A percentile compares a stretch with the other conserved stretches of the same genome.
Conservation (phyloP, 768 basidiomycete species). For the Pleurotus citrinopileatus region DNA sequence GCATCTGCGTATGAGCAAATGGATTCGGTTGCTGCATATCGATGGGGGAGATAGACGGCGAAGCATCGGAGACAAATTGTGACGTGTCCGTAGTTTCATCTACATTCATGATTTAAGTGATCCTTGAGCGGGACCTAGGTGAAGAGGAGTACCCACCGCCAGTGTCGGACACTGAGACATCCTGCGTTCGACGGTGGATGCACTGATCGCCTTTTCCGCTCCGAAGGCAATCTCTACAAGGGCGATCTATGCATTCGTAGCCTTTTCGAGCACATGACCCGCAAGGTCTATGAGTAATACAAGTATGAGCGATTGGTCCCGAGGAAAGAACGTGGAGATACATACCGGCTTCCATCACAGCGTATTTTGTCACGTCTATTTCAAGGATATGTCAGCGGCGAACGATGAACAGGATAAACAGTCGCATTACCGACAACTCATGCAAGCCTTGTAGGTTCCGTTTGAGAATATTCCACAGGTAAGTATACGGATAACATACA, state of each 20-base stretch:
- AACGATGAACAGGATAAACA: conserved; percentile 4
- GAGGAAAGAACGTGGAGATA: conserved; percentile 9
- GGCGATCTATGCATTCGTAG: conserved; percentile 49
- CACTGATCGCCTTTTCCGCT: conserved; percentile 46
- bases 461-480: conserved; percentile 11
- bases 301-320: conserved; percentile 7
- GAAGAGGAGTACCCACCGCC: conserved; percentile 16
- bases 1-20: conserved; percentile 2
- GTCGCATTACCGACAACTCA: conserved; percentile 49
- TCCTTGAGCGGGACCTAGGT: background rate
- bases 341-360: conserved; percentile 56
- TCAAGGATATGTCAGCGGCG: conserved; percentile 14
- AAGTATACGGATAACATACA: conserved; percentile 32
- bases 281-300: conserved; percentile 41
- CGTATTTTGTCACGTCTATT: conserved; percentile 59
- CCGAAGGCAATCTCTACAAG: conserved; percentile 40
- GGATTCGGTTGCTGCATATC: conserved; percentile 7
- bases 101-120: background rate
- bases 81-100: conserved; percentile 8
- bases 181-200: conserved; percentile 33
- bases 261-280: conserved; percentile 47
- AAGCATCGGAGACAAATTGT: conserved; percentile 10
- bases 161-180: conserved; percentile 19
- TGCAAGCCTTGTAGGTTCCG: conserved; percentile 47
- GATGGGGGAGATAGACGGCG: conserved; percentile 8